Base-by-base conservation (phyloP, 2,329 filamentous ascomycete genomes). In the Calonectria fujianensis region DNA sequence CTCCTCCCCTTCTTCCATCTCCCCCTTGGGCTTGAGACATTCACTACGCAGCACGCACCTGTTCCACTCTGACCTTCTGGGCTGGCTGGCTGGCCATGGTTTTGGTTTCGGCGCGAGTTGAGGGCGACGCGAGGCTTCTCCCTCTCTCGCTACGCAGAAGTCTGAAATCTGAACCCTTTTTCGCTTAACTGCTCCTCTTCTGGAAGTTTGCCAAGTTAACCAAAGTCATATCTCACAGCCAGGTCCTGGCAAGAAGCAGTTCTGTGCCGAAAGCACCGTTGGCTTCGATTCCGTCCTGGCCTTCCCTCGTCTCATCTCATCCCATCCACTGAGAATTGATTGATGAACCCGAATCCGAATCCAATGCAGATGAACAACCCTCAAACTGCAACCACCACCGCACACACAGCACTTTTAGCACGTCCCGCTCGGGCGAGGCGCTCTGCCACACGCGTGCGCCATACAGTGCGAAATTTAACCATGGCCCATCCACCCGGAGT, bases 401-500 rank as follows among this genome's bases (percentile, higher is more conserved):
- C 37, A 41, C 57, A 41, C 57, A 50, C 57, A 45, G 39, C 61
- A 27, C 39, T 64, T 35, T 48, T 41, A 59, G 52, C 64, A 69
- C 72, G 70, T 73, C 52, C 41, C 64, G 59, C 72, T 59, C 63
- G 52, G 66, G 27, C 73, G 50, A 69, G 59, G 69, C 65, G 71
- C 69, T 73, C 59, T 74, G 64, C 76, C 69, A 72, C 69, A 69
- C 69, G 59, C 50, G 31, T 72, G 65, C 32, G 24, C 68, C 18
- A 69, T 72, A 80, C 79, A 77, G 79, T 80, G 79, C 71, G 72
- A 78, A 32, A 29, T 37, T 29, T n/a, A 45, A 50, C 74, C 73
- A 64, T 66, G 51, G 48, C 66, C 61, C 67, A 65, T 75, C 66
- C 64, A 67, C 70, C 76, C 73, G 54, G 76, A 76, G 70, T 80